Base-by-base conservation (phyloP, 352 stramenopile genomes). In the Globisporangium recalcitrans region DNA sequence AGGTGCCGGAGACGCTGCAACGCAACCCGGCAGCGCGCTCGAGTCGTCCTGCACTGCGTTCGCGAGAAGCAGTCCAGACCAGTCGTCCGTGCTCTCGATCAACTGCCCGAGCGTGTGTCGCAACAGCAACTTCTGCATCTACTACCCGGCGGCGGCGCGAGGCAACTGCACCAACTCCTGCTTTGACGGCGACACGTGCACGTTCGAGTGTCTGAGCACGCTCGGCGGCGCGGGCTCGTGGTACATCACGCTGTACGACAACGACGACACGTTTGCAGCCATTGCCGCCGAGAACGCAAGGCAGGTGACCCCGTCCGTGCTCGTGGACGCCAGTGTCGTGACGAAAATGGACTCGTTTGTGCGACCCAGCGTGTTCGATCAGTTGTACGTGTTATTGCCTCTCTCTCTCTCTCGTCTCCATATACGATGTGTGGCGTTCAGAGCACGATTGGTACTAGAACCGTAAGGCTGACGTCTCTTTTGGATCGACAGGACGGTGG, bases 221-320 rank as follows among this genome's bases (percentile, higher is more conserved):
- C 16, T 19, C 21, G 52, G 31, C 5, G 21, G 16, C 31, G n/a
- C 11, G 14, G n/a, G 19, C 52, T 4, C 31, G 8, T 58, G 52
- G 52, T 58, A 58, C 31, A 31, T 58, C 29, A 58, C 52, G n/a
- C 19, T 58, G 19, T 58, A 47, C 52, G 32, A 58, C 52, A 36
- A 32, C 19, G 48, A 38, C 22, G 24, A 54, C 22, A 8, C 48
- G 21, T 54, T 54, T 26, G 4, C 31, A 26, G 2, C 11, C 3
- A 22, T 54, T 10, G 48, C 31, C 27, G 22, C 48, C 1, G 26
- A 10, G 22, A 54, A 54, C 16, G 24, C 48, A 11, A 13, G 7
- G 21, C 32, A 54, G 16, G 26, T 21, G 13, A 26, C 32, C 24
- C 21, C 48, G 14, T 54, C 48, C 24, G 48, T 54, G 48, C 48